Evolutionary conservation across 768 basidiomycete species (phyloP).

Genomic region (Coprinellus micaceus): DNA sequence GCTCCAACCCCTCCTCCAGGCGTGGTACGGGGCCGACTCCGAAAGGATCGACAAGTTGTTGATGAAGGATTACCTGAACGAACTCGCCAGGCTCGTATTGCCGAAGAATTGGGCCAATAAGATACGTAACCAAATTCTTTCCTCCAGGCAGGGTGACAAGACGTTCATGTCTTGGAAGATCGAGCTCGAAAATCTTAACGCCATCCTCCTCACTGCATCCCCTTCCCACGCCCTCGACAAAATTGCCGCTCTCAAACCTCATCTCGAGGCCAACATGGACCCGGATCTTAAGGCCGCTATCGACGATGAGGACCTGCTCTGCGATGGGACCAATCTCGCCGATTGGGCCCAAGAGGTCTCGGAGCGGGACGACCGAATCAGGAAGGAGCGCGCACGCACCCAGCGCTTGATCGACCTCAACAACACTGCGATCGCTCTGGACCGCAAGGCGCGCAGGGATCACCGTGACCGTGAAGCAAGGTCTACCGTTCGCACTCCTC

Average conservation of each 20-base stretch:
- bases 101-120: constrained; percentile 7
- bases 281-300: no score
- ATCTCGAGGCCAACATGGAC: constrained; percentile 13
- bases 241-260: constrained; percentile 1
- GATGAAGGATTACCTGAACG: constrained; percentile 12
- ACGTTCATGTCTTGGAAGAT: constrained; percentile 19
- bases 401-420: no score
- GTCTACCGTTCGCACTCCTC: no score
- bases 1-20: constrained; percentile 12
- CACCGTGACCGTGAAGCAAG: no score
- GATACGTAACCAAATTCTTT: constrained; percentile 6
- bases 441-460: no score
- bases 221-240: constrained; percentile 6
- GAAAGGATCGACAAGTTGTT: constrained; percentile 14
- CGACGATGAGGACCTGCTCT: no score
- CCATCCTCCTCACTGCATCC: constrained; percentile 13
- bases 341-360: no score
- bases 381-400: no score
- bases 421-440: no score
- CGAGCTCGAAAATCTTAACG: constrained; percentile 16
- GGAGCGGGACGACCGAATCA: no score
- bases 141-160: constrained; percentile 5
- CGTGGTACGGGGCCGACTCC: constrained; percentile 15
- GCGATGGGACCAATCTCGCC: no score
- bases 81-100: constrained; percentile 12